These are phyloP conservation scores for Alopecurus myosuroides DNA, from an alignment of 176 grass and related monocot genomes.

Conservation along the genomic window DNA sequence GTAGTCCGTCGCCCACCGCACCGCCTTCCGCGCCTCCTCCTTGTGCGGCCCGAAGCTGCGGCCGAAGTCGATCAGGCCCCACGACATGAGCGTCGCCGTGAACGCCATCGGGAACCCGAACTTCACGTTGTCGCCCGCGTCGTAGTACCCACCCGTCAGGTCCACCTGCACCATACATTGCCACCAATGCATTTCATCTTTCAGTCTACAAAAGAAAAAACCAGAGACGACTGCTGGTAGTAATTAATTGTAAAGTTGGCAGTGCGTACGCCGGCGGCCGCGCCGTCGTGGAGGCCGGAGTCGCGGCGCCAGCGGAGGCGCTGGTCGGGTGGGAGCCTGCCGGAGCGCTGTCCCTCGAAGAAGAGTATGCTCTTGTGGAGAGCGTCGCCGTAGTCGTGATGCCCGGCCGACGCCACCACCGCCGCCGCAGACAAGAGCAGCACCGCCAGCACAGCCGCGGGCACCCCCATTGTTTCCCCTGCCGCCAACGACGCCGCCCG, in stretches of 20 bases:
- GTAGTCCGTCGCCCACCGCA: slow-evolving; percentile 90
- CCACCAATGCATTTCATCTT: too few species aligned
- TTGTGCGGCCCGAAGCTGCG: slow-evolving; percentile 55
- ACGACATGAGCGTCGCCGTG: slow-evolving; percentile 89
- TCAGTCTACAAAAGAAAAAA: not conserved
- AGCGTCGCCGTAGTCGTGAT: slow-evolving; percentile 78
- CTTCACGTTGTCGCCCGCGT: slow-evolving; percentile 97
- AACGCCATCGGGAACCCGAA: slow-evolving; percentile 99
- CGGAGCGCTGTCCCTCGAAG: slow-evolving; percentile 82
- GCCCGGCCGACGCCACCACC: slow-evolving; percentile 19
- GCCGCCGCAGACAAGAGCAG: slow-evolving; percentile 18
- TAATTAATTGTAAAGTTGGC: too few species aligned
- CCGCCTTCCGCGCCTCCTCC: slow-evolving; percentile 51
- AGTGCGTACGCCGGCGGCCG: slow-evolving; percentile 48
- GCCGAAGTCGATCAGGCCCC: slow-evolving; percentile 92
- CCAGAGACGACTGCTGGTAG: not conserved
- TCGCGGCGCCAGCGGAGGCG: slow-evolving; percentile 70
- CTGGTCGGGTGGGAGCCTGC: slow-evolving; percentile 61
- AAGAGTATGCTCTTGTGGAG: slow-evolving; percentile 89
- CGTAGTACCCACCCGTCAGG: slow-evolving; percentile 89
- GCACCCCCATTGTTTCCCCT: not conserved
- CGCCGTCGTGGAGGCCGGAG: slow-evolving; percentile 69
- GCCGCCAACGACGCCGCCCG: not conserved
- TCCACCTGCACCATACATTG: slow-evolving; percentile 41
- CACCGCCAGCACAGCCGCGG: not conserved